A percentile compares a stretch with the other conserved stretches of the same genome.
These are phyloP conservation scores for Apiospora malaysiana DNA, from an alignment of 2,329 filamentous ascomycete species.

Conservation along the genomic window DNA sequence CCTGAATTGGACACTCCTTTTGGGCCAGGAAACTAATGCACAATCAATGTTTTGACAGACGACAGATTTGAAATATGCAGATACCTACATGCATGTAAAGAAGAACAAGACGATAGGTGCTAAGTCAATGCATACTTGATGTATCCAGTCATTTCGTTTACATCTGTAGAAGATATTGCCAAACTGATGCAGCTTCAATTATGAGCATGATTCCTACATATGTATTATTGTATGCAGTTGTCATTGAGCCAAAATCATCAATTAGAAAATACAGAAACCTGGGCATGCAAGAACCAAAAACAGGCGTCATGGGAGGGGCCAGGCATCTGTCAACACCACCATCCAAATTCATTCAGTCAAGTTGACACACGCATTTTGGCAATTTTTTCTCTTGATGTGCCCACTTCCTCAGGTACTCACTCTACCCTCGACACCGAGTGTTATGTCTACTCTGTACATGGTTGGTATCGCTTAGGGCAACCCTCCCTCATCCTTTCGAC, in stretches of 20 bases:
- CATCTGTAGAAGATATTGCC: too few species aligned
- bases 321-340: background rate
- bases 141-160: too few species aligned
- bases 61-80: background rate
- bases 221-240: too few species aligned
- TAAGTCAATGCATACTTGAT: too few species aligned
- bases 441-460: background rate
- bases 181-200: too few species aligned
- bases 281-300: too few species aligned
- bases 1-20: background rate
- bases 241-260: too few species aligned
- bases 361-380: background rate
- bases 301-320: background rate
- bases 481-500: background rate
- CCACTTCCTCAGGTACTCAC: background rate
- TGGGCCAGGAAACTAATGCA: background rate
- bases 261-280: too few species aligned
- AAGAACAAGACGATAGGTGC: background rate
- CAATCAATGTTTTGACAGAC: background rate
- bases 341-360: background rate
- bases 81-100: background rate
- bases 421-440: background rate
- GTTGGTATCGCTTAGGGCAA: background rate
- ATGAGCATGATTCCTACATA: too few species aligned
- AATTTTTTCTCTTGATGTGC: too few species aligned